Evolutionary conservation across 23 red algal genomes (phyloP).

Genomic region (Gracilariopsis chorda): DNA sequence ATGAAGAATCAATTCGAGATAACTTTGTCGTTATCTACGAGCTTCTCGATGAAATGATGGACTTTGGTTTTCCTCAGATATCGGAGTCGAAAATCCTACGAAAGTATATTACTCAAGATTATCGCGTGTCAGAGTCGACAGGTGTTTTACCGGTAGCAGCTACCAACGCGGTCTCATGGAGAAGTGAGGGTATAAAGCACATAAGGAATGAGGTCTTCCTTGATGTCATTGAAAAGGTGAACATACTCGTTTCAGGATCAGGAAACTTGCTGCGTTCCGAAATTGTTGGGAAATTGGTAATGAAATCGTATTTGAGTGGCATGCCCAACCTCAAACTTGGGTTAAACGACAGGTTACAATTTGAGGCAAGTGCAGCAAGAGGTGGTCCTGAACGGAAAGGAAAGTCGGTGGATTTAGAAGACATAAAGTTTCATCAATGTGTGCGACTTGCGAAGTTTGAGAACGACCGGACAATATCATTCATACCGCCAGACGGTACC

Average conservation of each 20-base stretch:
- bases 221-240: constrained; percentile 98
- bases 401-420: constrained; percentile 94
- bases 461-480: constrained; percentile 91
- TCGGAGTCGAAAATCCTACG: constrained; percentile 88
- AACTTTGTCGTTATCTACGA: constrained; percentile 99
- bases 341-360: constrained; percentile 95
- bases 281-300: constrained; percentile 83
- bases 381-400: constrained; percentile 30
- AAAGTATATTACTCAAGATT: constrained; percentile 92
- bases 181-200: constrained; percentile 93
- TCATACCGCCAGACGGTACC: constrained; percentile 96
- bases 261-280: constrained; percentile 87
- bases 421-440: constrained; percentile 99
- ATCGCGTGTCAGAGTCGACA: constrained; percentile 49
- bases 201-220: constrained; percentile 96
- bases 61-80: constrained; percentile 95
- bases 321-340: constrained; percentile 99
- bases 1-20: constrained; percentile 96
- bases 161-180: constrained; percentile 95
- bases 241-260: constrained; percentile 80
- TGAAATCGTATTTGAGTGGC: constrained; percentile 95
- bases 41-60: constrained; percentile 99
- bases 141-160: constrained; percentile 68
- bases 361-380: constrained; percentile 64
- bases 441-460: constrained; percentile 93